Conservation (phyloP, 2,329 filamentous ascomycete species). For the Myrmaecium sp. region DNA sequence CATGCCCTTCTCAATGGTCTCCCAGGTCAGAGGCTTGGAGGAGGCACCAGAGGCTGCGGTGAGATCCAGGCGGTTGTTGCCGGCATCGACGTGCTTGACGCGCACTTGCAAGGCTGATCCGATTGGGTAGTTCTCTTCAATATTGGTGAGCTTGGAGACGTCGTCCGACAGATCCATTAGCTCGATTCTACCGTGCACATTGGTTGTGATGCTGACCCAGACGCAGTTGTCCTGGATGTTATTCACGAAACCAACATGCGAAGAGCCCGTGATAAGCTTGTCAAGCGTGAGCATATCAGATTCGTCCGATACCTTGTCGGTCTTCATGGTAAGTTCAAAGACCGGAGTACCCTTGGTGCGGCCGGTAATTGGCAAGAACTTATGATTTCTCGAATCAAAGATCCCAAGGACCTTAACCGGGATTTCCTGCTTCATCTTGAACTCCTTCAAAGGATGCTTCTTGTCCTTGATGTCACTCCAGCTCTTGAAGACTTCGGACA, state of each 20-base stretch:
- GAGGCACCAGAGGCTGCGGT: conserved; percentile 50
- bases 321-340: conserved; percentile 72
- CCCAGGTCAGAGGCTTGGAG: conserved; percentile 45
- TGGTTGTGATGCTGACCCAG: conserved; percentile 84
- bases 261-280: conserved; percentile 53
- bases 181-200: conserved; percentile 67
- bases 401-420: conserved; percentile 66
- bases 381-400: conserved; percentile 78
- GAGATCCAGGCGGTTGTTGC: conserved; percentile 64
- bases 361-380: conserved; percentile 83
- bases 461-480: conserved; percentile 76
- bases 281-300: conserved; percentile 52
- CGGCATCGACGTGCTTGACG: conserved; percentile 56
- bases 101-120: conserved; percentile 76
- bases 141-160: conserved; percentile 56
- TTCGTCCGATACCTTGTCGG: conserved; percentile 38
- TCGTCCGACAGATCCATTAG: conserved; percentile 79
- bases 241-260: conserved; percentile 75
- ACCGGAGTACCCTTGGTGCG: conserved; percentile 61
- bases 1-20: conserved; percentile 59
- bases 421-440: conserved; percentile 54
- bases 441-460: conserved; percentile 62
- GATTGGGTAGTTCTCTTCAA: conserved; percentile 67
- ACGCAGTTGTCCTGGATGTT: conserved; percentile 64
- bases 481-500: conserved; percentile 74